Conservation (phyloP, 805 yeast genomes). For the Nakazawaea ernobii region DNA sequence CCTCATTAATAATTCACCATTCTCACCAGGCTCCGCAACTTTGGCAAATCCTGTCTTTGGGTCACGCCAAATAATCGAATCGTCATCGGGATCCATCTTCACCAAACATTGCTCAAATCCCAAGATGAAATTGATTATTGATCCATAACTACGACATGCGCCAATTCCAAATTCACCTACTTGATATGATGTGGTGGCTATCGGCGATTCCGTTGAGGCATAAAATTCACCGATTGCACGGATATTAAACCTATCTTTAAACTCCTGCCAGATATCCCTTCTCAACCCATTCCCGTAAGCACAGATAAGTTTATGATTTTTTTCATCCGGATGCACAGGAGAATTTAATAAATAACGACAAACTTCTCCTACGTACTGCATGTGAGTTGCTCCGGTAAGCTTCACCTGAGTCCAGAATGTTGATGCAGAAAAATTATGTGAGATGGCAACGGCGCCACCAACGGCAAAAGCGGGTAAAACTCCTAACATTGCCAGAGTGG, state of each 20-base stretch:
- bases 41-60: slow-evolving; percentile 58
- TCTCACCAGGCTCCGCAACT: slow-evolving; percentile 51
- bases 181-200: slow-evolving; percentile 80
- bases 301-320: slow-evolving; percentile 49
- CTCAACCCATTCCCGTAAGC: slow-evolving; percentile 93
- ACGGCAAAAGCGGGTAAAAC: slow-evolving; percentile 51
- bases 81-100: slow-evolving; percentile 77
- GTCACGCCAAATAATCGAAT: slow-evolving; percentile 63
- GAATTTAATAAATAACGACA: slow-evolving; percentile 78
- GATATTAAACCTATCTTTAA: slow-evolving; percentile 73
- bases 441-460: slow-evolving; percentile 75
- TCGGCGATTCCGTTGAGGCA: slow-evolving; percentile 90
- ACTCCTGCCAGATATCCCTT: slow-evolving; percentile 79
- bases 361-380: slow-evolving; percentile 94
- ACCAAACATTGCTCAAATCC: slow-evolving; percentile 55
- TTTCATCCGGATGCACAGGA: slow-evolving; percentile 60
- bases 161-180: slow-evolving; percentile 78
- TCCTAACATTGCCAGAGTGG: slow-evolving; percentile 88
- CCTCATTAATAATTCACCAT: slow-evolving; percentile 84
- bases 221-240: slow-evolving; percentile 82
- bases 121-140: slow-evolving; percentile 44
- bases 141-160: slow-evolving; percentile 79
- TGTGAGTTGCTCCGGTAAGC: slow-evolving; percentile 64
- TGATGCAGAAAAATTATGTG: slow-evolving; percentile 76
- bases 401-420: slow-evolving; percentile 89